Evolutionary conservation across 2,329 filamentous ascomycete genomes (phyloP).

Genomic region (Arachnomyces sp.): DNA sequence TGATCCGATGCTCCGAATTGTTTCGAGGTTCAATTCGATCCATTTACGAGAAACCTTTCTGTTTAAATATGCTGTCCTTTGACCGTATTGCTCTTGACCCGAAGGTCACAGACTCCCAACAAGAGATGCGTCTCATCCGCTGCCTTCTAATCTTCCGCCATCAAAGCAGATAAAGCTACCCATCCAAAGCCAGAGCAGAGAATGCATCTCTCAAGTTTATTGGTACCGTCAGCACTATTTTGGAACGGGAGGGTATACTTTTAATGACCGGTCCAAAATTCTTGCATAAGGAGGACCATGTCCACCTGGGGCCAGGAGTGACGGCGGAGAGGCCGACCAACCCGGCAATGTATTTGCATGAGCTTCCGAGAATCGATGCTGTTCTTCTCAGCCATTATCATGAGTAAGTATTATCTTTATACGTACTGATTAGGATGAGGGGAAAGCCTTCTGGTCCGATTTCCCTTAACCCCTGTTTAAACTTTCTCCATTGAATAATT

Average conservation of each 20-base stretch:
- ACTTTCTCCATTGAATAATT: too few relatives aligned
- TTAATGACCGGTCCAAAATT: constrained; percentile 52
- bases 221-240: constrained; percentile 33
- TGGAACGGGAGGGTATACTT: constrained; percentile 35
- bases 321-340: constrained; percentile 49
- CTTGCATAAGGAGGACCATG: constrained; percentile 57
- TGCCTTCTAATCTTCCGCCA: constrained; percentile 24
- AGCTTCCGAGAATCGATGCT: constrained; percentile 52
- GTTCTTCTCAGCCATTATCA: constrained; percentile 61
- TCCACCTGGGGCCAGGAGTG: constrained; percentile 59
- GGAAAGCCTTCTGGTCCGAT: too few relatives aligned
- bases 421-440: too few relatives aligned
- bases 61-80: too few relatives aligned
- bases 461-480: too few relatives aligned
- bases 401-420: constrained; percentile 31
- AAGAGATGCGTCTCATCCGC: too few relatives aligned
- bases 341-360: constrained; percentile 53
- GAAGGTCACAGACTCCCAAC: too few relatives aligned
- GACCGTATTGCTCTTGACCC: too few relatives aligned
- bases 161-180: constrained; percentile 41
- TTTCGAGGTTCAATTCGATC: too few relatives aligned
- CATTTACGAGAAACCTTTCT: too few relatives aligned
- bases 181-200: constrained; percentile 23
- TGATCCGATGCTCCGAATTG: too few relatives aligned
- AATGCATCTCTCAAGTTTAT: constrained; percentile 34